Conservation (phyloP, 345 rosid genomes). For the Arabidopsis thaliana region TAIR10.1 NC_003071.7:17667501-17668000, state of each 20-base stretch:
- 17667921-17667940: slow-evolving; percentile 24
- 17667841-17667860: slow-evolving; percentile 32
- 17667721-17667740: background rate
- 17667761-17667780: slow-evolving; percentile 25
- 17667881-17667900: slow-evolving; percentile 33
- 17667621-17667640: background rate
- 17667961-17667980: slow-evolving; percentile 2
- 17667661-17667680: slow-evolving; percentile 19
- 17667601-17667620: background rate
- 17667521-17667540: background rate
- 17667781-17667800: slow-evolving; percentile 47
- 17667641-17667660: slow-evolving; percentile 17
- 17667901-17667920: slow-evolving; percentile 35
- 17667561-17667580: slow-evolving; percentile 37
- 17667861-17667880: slow-evolving; percentile 31
- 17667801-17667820: slow-evolving; percentile 37
- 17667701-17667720: background rate
- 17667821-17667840: background rate
- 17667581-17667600: slow-evolving; percentile 20
- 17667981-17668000: slow-evolving; percentile 23
- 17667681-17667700: slow-evolving; percentile 14
- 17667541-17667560: slow-evolving; percentile 28
- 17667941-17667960: background rate
- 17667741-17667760: slow-evolving; percentile 6
- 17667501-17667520: background rate